These are phyloP conservation scores for Luvunga scandens DNA, from an alignment of 345 rosid genomes.

Conservation along the genomic window DNA sequence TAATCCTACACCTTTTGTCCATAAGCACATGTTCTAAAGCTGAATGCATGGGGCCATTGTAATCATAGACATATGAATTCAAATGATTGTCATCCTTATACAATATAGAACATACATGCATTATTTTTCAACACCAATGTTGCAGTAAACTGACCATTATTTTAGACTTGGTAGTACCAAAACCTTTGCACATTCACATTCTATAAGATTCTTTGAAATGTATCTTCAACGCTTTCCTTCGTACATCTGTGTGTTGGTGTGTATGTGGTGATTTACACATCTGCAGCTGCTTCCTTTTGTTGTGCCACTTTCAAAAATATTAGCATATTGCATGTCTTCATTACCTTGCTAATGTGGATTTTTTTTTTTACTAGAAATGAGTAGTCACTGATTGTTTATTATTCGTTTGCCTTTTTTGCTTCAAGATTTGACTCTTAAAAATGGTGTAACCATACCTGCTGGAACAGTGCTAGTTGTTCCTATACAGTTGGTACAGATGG, in stretches of 20 bases:
- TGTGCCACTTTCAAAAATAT: background rate
- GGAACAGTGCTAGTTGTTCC: slow-evolving; percentile 59
- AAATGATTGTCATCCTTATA: background rate
- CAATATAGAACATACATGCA: background rate
- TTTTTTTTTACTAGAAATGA: background rate
- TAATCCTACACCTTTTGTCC: background rate
- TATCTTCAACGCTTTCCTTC: background rate
- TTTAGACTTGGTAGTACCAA: background rate
- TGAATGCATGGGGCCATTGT: background rate
- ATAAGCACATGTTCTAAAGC: background rate
- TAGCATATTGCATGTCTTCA: background rate
- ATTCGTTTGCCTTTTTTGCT: background rate
- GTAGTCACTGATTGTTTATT: slow-evolving; percentile 15
- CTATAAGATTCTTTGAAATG: background rate
- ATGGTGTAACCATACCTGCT: slow-evolving; percentile 42
- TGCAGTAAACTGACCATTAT: background rate
- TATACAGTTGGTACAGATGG: slow-evolving; percentile 54
- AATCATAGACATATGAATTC: background rate
- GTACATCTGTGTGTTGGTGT: background rate
- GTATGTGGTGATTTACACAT: background rate
- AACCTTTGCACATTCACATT: background rate
- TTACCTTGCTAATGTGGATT: background rate
- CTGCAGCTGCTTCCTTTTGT: background rate
- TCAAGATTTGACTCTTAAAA: slow-evolving; percentile 54
- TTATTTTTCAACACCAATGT: background rate